Conservation (phyloP, 2,329 filamentous ascomycete genomes). For the Aspergillus tubingensis region DNA sequence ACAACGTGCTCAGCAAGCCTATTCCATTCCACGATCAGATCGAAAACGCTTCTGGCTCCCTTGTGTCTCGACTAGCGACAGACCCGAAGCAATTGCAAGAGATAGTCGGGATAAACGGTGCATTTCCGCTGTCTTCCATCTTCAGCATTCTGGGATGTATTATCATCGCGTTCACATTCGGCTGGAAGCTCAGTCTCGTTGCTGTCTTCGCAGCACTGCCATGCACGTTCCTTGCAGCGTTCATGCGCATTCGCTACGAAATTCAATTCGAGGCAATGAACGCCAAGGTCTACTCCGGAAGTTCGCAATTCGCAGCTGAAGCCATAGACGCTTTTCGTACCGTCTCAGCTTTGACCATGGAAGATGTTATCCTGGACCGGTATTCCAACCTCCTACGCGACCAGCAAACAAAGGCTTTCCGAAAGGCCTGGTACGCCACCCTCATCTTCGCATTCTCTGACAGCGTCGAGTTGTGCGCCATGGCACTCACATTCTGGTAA, state of each 20-base stretch:
- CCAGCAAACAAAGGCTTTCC: conserved; percentile 63
- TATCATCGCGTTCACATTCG: conserved; percentile 68
- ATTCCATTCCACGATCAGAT: conserved; percentile 14
- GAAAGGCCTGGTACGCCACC: conserved; percentile 63
- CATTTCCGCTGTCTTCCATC: conserved; percentile 60
- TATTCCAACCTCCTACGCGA: conserved; percentile 61
- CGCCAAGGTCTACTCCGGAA: conserved; percentile 67
- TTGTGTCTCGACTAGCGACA: conserved; percentile 28
- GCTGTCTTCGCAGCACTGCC: conserved; percentile 62
- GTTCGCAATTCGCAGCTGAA: conserved; percentile 73
- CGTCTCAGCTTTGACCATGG: conserved; percentile 69
- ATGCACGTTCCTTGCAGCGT: conserved; percentile 52
- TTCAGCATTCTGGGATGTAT: conserved; percentile 68
- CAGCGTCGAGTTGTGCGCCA: conserved; percentile 64
- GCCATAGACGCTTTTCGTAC: conserved; percentile 74
- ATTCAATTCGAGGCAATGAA: conserved; percentile 70
- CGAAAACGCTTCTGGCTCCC: conserved; percentile 16
- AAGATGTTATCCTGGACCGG: conserved; percentile 63
- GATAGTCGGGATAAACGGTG: conserved; percentile 50
- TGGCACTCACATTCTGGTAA: conserved; percentile 63
- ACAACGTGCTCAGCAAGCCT: conserved; percentile 12
- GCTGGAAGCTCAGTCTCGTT: conserved; percentile 75
- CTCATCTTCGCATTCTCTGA: conserved; percentile 70
- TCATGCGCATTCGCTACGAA: conserved; percentile 62
- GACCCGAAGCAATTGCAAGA: conserved; percentile 55